Evolutionary conservation across 2,329 filamentous ascomycete genomes (phyloP).

Genomic region (Penicillium frequentans): DNA sequence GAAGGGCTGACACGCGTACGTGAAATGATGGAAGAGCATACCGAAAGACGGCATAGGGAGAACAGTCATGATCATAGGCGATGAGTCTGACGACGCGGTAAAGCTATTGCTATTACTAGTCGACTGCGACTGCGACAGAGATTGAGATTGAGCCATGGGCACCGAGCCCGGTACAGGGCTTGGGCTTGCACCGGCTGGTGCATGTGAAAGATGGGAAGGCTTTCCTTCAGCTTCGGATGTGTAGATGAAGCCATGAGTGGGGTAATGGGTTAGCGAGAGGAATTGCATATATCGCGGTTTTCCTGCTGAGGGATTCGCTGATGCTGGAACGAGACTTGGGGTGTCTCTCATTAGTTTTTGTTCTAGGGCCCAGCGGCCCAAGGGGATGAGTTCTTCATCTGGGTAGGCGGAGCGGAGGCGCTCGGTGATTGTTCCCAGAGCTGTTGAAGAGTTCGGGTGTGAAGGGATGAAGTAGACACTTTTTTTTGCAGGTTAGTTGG

Average conservation of each 20-base stretch:
- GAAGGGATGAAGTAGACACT: constrained; percentile 47
- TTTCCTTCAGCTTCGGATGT: constrained; percentile 32
- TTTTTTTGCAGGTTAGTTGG: constrained; percentile 19
- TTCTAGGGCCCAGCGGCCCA: constrained; percentile 42
- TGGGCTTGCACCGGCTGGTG: background rate
- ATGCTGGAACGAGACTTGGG: constrained; percentile 38
- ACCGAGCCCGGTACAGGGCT: background rate
- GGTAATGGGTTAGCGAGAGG: constrained; percentile 41
- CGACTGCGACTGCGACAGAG: background rate
- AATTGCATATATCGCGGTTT: constrained; percentile 45
- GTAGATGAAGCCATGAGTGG: constrained; percentile 43
- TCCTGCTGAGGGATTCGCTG: constrained; percentile 27
- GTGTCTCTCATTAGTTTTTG: constrained; percentile 47
- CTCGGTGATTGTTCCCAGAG: constrained; percentile 35
- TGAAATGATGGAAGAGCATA: constrained; percentile 42
- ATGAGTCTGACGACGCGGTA: background rate
- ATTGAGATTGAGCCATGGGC: background rate
- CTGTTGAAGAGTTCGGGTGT: constrained; percentile 41
- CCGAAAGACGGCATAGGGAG: constrained; percentile 35
- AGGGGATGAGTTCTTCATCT: constrained; percentile 35
- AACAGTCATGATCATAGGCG: constrained; percentile 40
- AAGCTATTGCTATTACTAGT: background rate
- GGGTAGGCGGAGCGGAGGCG: constrained; percentile 38
- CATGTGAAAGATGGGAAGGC: constrained; percentile 10
- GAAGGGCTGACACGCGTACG: constrained; percentile 42